Evolutionary conservation across 2,329 filamentous ascomycete genomes (phyloP).

Genomic region (Aspergillus neoniger): DNA sequence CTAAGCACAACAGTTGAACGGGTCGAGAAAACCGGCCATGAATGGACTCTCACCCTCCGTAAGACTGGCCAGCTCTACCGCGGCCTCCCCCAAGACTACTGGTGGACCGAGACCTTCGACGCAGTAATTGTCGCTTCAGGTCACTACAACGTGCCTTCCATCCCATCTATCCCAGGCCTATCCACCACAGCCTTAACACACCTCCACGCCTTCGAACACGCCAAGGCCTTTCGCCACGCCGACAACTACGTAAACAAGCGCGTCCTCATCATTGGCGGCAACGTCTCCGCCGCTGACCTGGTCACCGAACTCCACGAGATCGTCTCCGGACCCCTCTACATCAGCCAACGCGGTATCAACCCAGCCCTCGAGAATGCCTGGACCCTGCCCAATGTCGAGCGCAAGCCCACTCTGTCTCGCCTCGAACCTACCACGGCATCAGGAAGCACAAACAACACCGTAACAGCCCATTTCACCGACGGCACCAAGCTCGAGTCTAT

Average conservation of each 20-base stretch:
- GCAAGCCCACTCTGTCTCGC: constrained; percentile 21
- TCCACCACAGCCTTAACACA: constrained; percentile 31
- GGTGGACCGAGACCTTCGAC: constrained; percentile 46
- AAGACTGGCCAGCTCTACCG: constrained; percentile 16
- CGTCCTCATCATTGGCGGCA: constrained; percentile 34
- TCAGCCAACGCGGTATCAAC: constrained; percentile 24
- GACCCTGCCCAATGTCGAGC: constrained; percentile 27
- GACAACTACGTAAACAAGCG: constrained; percentile 41
- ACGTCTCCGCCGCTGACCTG: constrained; percentile 33
- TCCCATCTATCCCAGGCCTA: constrained; percentile 42
- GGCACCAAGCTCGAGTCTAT: constrained; percentile 17
- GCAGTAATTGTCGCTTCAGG: constrained; percentile 47
- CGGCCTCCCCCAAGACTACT: constrained; percentile 29
- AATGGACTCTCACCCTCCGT: constrained; percentile 36
- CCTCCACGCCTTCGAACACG: constrained; percentile 41
- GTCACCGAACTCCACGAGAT: constrained; percentile 28
- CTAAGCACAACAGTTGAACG: constrained; percentile 37
- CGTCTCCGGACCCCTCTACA: constrained; percentile 24
- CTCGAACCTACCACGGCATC: constrained; percentile 1
- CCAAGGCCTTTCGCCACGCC: constrained; percentile 36
- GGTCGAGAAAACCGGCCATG: constrained; percentile 21
- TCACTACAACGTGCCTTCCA: constrained; percentile 44
- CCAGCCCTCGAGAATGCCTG: constrained; percentile 24
- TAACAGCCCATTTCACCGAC: constrained; percentile 26
- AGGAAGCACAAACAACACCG: not conserved